Percentiles rank a stretch among this genome's conserved stretches.
Conservation (phyloP, 176 grass and related monocot species). For the Oryza meridionalis region DNA sequence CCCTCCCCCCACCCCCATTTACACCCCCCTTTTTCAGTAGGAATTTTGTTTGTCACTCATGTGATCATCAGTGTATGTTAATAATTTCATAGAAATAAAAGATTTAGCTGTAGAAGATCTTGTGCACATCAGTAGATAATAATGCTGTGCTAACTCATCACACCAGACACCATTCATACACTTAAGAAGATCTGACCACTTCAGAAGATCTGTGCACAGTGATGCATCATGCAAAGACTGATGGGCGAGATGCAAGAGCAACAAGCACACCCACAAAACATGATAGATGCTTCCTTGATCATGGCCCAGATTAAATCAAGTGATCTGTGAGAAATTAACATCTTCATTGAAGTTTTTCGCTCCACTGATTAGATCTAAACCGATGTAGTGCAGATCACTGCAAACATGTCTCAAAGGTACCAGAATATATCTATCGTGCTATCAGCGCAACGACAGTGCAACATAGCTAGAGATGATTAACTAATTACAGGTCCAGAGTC, state of each 20-base stretch:
- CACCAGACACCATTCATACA: no score
- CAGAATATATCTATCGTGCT: not conserved
- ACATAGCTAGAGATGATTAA: slow-evolving; percentile 3
- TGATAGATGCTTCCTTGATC: not conserved
- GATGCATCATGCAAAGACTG: not conserved
- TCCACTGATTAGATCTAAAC: not conserved
- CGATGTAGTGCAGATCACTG: not conserved
- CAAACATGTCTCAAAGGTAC: not conserved
- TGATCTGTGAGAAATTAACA: not conserved
- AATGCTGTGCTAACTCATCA: not conserved
- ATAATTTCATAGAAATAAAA: not conserved
- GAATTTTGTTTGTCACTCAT: not conserved
- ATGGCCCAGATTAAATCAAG: not conserved
- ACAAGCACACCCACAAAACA: not conserved
- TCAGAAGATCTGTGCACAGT: not conserved
- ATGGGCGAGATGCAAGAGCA: not conserved
- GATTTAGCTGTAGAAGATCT: not conserved
- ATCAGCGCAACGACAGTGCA: not conserved
- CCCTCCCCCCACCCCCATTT: no score
- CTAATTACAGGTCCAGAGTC: slow-evolving; percentile 13
- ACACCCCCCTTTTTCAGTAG: not conserved
- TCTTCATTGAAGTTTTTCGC: not conserved
- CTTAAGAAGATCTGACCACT: no score
- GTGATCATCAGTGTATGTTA: not conserved
- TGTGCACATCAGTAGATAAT: not conserved